Percentiles rank a stretch among this genome's conserved stretches.
Evolutionary conservation across 2,329 filamentous ascomycete genomes (phyloP).

Genomic region (Aspergillus ruber): DNA sequence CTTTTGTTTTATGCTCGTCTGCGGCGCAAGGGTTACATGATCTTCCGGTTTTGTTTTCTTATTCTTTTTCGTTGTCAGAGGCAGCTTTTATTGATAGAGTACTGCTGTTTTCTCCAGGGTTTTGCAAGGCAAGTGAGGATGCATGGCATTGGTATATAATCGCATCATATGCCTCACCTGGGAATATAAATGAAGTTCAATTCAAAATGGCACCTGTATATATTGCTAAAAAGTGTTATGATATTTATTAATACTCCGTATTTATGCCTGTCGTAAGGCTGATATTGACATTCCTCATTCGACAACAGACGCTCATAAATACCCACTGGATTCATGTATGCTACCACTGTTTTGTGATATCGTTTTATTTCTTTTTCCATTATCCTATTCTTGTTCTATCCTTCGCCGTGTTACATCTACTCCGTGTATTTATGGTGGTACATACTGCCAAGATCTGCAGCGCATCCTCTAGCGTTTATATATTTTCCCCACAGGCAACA

Average conservation of each 20-base stretch:
- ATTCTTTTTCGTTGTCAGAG: slow-evolving; percentile 2
- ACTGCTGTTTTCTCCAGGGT: background rate
- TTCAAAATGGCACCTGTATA: too few species aligned
- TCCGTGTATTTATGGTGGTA: too few species aligned
- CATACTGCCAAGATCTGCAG: background rate
- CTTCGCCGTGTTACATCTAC: too few species aligned
- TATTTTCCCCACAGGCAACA: background rate
- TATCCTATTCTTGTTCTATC: background rate
- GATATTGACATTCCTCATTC: too few species aligned
- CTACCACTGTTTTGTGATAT: background rate
- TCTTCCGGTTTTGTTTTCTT: slow-evolving; percentile 5
- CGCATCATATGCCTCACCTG: background rate
- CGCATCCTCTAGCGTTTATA: background rate
- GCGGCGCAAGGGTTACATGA: slow-evolving; percentile 6
- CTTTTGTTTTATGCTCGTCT: slow-evolving; percentile 8
- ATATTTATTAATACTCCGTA: too few species aligned
- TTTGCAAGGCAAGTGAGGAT: background rate
- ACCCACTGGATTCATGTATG: background rate
- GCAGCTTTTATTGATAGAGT: background rate
- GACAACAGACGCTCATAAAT: too few species aligned
- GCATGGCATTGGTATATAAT: background rate
- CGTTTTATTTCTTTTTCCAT: background rate
- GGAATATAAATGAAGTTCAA: background rate
- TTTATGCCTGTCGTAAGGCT: too few species aligned
- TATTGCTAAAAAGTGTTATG: too few species aligned